These are phyloP conservation scores for Xylariomycetidae sp. DNA, from an alignment of 2,329 filamentous ascomycete species.

Conservation along the genomic window DNA sequence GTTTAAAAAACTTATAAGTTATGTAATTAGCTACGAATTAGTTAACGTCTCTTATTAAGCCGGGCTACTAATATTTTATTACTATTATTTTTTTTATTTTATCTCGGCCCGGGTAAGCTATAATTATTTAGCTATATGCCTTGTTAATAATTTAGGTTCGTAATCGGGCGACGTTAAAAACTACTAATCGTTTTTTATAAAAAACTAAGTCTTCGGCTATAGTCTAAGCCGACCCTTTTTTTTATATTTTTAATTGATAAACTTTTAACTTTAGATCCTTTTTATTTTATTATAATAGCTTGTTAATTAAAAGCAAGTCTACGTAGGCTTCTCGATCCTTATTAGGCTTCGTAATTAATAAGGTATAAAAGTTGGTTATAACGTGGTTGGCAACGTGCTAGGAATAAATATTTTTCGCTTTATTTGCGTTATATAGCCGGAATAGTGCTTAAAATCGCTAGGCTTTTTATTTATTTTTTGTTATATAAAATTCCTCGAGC, in stretches of 20 bases:
- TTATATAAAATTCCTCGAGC: slow-evolving; percentile 1
- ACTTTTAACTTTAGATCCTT: background rate
- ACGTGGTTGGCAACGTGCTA: background rate
- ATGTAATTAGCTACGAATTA: background rate
- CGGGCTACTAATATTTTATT: background rate
- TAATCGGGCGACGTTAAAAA: background rate
- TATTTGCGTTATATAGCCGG: background rate
- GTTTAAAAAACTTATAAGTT: background rate
- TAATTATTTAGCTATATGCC: background rate
- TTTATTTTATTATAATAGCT: slow-evolving; percentile 1
- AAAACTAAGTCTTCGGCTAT: no score
- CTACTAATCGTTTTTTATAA: slow-evolving; percentile 1
- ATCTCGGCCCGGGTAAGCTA: background rate
- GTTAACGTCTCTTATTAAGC: slow-evolving; percentile 1
- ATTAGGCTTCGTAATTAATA: background rate
- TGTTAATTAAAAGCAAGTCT: background rate
- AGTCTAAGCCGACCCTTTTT: background rate
- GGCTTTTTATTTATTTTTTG: background rate
- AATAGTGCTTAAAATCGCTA: background rate
- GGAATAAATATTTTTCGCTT: background rate
- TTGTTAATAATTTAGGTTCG: background rate
- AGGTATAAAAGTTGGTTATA: background rate
- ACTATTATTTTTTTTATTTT: background rate
- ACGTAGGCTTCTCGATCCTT: background rate
- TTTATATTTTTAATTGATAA: background rate